These are phyloP conservation scores for Xylaria sp. DNA, from an alignment of 2,329 filamentous ascomycete genomes.

Conservation along the genomic window DNA sequence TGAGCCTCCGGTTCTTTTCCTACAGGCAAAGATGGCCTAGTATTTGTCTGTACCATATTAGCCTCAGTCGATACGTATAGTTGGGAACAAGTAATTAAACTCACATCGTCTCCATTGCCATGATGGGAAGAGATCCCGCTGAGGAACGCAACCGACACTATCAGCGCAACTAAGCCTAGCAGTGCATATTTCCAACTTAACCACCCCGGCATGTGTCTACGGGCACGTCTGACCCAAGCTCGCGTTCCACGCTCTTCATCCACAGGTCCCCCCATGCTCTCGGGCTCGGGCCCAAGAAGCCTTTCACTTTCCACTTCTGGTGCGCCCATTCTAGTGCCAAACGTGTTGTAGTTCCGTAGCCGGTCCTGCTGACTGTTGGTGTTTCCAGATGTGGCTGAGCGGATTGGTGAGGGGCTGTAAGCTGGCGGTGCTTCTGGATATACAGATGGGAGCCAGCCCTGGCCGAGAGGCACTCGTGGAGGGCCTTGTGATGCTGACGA, in stretches of 20 bases:
- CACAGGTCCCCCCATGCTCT: slow-evolving; percentile 58
- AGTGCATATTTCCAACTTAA: slow-evolving; percentile 47
- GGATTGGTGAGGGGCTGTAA: slow-evolving; percentile 57
- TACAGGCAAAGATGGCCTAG: slow-evolving; percentile 37
- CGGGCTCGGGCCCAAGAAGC: slow-evolving; percentile 56
- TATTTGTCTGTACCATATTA: slow-evolving; percentile 37
- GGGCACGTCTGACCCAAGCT: slow-evolving; percentile 43
- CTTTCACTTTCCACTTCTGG: slow-evolving; percentile 56
- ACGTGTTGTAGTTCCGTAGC: slow-evolving; percentile 58
- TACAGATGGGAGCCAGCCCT: slow-evolving; percentile 45
- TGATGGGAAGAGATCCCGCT: slow-evolving; percentile 37
- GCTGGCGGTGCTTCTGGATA: slow-evolving; percentile 61
- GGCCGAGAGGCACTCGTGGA: slow-evolving; percentile 37
- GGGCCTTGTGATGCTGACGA: slow-evolving; percentile 45
- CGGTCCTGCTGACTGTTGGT: slow-evolving; percentile 31
- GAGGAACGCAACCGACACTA: slow-evolving; percentile 50
- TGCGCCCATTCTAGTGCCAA: slow-evolving; percentile 56
- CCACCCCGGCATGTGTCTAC: slow-evolving; percentile 47
- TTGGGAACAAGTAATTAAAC: slow-evolving; percentile 14
- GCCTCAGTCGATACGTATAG: neutral
- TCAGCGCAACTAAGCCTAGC: slow-evolving; percentile 48
- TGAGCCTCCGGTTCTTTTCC: slow-evolving; percentile 34
- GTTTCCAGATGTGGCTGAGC: slow-evolving; percentile 33
- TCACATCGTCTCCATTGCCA: slow-evolving; percentile 45
- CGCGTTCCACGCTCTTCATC: slow-evolving; percentile 43